A percentile compares a stretch with the other conserved stretches of the same genome.
Conservation (phyloP, 148 eudicot genomes). For the Vaccinium darrowii region DNA sequence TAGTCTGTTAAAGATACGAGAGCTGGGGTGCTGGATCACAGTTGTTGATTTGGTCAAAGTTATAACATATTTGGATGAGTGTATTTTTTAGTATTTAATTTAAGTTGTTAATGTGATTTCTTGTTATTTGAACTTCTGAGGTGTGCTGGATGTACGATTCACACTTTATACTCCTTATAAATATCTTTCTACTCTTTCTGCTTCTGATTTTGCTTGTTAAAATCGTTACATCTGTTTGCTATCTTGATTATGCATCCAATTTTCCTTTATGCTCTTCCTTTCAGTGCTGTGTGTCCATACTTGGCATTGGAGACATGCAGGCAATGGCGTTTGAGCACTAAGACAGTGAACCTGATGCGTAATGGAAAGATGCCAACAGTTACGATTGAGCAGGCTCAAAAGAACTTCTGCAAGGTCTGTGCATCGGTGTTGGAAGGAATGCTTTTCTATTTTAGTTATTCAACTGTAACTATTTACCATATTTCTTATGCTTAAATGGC, state of each 20-base stretch:
- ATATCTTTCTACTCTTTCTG: slow-evolving; percentile 1
- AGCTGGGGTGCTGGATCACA: neutral
- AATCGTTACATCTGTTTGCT: neutral
- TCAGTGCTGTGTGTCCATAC: slow-evolving; percentile 96
- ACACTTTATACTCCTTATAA: neutral
- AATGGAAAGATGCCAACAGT: slow-evolving; percentile 98
- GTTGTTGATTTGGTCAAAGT: neutral
- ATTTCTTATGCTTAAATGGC: neutral
- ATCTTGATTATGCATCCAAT: slow-evolving; percentile 6
- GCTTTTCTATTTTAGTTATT: neutral
- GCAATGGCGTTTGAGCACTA: slow-evolving; percentile 96
- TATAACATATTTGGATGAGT: neutral
- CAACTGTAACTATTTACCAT: neutral
- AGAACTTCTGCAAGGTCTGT: slow-evolving; percentile 93
- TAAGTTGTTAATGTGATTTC: too few species aligned
- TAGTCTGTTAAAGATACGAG: neutral
- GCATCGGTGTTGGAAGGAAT: slow-evolving; percentile 3
- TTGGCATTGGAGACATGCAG: slow-evolving; percentile 97
- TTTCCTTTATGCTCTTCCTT: slow-evolving; percentile 16
- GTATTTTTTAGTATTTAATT: neutral
- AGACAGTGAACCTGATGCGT: slow-evolving; percentile 95
- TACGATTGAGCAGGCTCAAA: slow-evolving; percentile 97
- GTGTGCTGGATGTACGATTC: neutral
- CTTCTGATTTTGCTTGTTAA: neutral
- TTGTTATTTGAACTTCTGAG: too few species aligned